Evolutionary conservation across 1,139 yeast genomes (phyloP).

Genomic region (Yamadazyma membranifaciens): DNA sequence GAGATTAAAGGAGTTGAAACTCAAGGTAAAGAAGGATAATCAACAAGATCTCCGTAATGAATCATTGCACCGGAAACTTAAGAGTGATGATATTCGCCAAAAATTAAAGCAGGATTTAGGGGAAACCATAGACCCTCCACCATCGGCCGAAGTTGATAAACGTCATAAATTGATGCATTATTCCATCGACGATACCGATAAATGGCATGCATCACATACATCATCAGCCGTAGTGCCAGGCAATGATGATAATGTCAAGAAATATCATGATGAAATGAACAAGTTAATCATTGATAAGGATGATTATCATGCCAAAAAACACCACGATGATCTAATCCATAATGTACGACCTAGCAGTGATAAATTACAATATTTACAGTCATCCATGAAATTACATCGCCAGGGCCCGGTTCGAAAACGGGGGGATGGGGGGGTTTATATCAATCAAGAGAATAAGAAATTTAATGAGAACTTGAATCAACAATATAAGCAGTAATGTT

Average conservation of each 20-base stretch:
- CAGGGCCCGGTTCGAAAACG: constrained; percentile 25
- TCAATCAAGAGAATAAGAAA: constrained; percentile 76
- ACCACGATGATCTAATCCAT: neutral
- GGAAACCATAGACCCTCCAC: neutral
- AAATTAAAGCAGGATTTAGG: constrained; percentile 3
- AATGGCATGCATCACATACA: constrained; percentile 48
- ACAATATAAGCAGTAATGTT: constrained; percentile 29
- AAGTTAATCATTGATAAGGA: constrained; percentile 40
- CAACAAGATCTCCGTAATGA: constrained; percentile 9
- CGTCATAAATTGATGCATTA: constrained; percentile 43
- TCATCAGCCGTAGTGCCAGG: neutral
- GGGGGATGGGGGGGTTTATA: constrained; percentile 32
- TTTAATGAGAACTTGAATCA: constrained; percentile 73
- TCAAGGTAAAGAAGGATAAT: constrained; percentile 12
- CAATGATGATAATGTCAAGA: constrained; percentile 52
- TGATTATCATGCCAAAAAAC: constrained; percentile 27
- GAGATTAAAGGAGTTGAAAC: constrained; percentile 10
- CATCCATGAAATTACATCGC: neutral
- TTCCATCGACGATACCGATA: constrained; percentile 66
- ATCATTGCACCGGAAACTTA: constrained; percentile 3
- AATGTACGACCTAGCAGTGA: constrained; percentile 2
- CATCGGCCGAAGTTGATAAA: neutral
- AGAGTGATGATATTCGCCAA: constrained; percentile 3
- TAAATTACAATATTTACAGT: neutral
- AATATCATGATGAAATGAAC: constrained; percentile 49